Evolutionary conservation across 768 basidiomycete genomes (phyloP).

Genomic region (Sporobolomyces roseus): DNA sequence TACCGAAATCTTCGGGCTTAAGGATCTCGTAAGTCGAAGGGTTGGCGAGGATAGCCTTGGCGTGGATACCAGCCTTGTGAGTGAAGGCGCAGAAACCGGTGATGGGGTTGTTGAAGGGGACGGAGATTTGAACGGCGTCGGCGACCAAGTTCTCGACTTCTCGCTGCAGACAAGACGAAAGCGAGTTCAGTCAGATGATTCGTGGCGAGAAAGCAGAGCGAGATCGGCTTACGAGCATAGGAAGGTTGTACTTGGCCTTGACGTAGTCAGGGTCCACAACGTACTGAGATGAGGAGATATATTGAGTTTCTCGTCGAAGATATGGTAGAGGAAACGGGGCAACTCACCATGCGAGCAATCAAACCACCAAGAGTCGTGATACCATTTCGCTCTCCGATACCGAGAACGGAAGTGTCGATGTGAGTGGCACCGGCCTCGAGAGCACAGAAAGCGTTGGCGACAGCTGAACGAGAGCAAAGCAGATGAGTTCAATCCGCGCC

Average conservation of each 20-base stretch:
- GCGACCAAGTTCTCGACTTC: slow-evolving; percentile 99
- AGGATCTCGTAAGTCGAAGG: slow-evolving; percentile 94
- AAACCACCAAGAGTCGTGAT: no score
- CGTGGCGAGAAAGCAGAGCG: not conserved
- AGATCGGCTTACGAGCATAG: slow-evolving; percentile 60
- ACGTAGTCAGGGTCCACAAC: slow-evolving; percentile 98
- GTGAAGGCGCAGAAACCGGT: slow-evolving; percentile 99
- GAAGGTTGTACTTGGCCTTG: slow-evolving; percentile 97
- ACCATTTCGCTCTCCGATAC: slow-evolving; percentile 97
- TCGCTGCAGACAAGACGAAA: slow-evolving; percentile 51
- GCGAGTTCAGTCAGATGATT: not conserved
- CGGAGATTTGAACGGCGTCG: slow-evolving; percentile 94
- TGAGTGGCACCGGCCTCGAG: slow-evolving; percentile 98
- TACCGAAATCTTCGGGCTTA: slow-evolving; percentile 97
- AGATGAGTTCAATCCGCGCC: not conserved
- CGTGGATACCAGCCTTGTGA: slow-evolving; percentile 99
- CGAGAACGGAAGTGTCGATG: slow-evolving; percentile 96
- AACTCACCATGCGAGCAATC: no score
- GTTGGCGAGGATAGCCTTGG: slow-evolving; percentile 99
- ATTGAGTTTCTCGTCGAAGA: not conserved
- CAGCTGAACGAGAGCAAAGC: slow-evolving; percentile 56
- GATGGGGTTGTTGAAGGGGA: slow-evolving; percentile 85
- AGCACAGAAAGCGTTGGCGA: slow-evolving; percentile 96
- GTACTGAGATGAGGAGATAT: slow-evolving; percentile 52
- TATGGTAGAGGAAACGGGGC: not conserved